Evolutionary conservation across 2,329 filamentous ascomycete genomes (phyloP).

Genomic region (Eutypa lata): DNA sequence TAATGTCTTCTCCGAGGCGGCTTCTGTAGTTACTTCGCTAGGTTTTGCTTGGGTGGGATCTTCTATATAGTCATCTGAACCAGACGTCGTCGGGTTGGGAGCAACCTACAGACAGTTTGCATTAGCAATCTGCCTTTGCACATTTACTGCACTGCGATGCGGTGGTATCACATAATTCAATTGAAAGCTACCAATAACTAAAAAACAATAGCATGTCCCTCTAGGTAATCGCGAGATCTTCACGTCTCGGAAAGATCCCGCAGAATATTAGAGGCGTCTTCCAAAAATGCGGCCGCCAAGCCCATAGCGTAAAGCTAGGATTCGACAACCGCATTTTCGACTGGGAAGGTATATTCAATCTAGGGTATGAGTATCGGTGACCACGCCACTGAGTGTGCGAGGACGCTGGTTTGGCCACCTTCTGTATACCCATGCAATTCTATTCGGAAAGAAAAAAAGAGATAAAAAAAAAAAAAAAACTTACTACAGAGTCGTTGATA

Average conservation of each 20-base stretch:
- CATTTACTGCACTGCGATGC: conserved; percentile 3
- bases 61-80: conserved; percentile 5
- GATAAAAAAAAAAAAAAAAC: conserved; percentile 17
- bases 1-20: conserved; percentile 2
- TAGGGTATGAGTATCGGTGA: conserved; percentile 70
- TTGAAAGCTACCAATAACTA: conserved; percentile 9
- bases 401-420: conserved; percentile 54
- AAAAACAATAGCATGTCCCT: conserved; percentile 45
- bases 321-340: conserved; percentile 27
- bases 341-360: conserved; percentile 38
- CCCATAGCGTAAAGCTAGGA: conserved; percentile 39
- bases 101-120: conserved; percentile 5
- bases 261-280: conserved; percentile 40
- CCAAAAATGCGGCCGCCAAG: conserved; percentile 30
- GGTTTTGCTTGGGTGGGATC: conserved; percentile 4
- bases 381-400: conserved; percentile 49
- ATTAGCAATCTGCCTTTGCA: conserved; percentile 6
- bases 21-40: conserved; percentile 1
- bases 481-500: conserved; percentile 48
- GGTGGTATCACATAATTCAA: conserved; percentile 12
- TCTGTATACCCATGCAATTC: conserved; percentile 53
- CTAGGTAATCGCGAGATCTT: conserved; percentile 46
- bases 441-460: conserved; percentile 6
- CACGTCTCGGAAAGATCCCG: conserved; percentile 45
- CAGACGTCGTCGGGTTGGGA: background rate